These are phyloP conservation scores for Boletus eberwhitei DNA, from an alignment of 768 basidiomycete genomes.

Conservation along the genomic window DNA sequence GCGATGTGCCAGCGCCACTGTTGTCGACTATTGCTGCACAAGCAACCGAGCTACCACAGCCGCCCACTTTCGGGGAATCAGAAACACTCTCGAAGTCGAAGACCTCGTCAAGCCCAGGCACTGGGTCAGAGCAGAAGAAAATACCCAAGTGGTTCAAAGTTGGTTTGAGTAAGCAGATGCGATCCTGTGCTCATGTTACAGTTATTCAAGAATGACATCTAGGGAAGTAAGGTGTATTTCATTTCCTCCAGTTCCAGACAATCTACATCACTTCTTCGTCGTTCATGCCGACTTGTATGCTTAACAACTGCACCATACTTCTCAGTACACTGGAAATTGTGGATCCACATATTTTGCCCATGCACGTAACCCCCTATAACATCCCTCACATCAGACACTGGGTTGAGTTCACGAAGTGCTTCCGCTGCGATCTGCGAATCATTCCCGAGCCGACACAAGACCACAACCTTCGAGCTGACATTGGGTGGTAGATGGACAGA, in stretches of 20 bases:
- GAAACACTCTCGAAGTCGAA: slow-evolving; percentile 6
- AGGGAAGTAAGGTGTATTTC: slow-evolving; percentile 35
- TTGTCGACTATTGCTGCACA: slow-evolving; percentile 49
- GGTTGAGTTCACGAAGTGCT: slow-evolving; percentile 26
- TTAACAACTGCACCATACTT: no score
- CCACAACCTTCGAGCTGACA: slow-evolving; percentile 35
- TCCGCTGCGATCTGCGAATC: slow-evolving; percentile 88
- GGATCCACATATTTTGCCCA: slow-evolving; percentile 77
- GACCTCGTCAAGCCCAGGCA: slow-evolving; percentile 6
- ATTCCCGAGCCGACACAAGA: slow-evolving; percentile 88
- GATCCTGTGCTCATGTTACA: background rate
- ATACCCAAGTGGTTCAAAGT: slow-evolving; percentile 80
- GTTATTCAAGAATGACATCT: background rate
- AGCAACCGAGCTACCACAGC: slow-evolving; percentile 65
- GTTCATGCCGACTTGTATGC: slow-evolving; percentile 4
- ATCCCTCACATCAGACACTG: slow-evolving; percentile 49
- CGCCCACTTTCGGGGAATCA: slow-evolving; percentile 37
- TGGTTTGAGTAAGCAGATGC: slow-evolving; percentile 47
- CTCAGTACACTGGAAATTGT: slow-evolving; percentile 75
- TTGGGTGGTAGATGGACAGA: slow-evolving; percentile 34
- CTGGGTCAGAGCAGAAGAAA: slow-evolving; percentile 45
- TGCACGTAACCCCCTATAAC: slow-evolving; percentile 74
- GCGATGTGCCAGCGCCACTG: slow-evolving; percentile 61
- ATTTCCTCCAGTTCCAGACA: slow-evolving; percentile 25
- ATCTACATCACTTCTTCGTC: slow-evolving; percentile 6